Percentiles rank a stretch among this genome's conserved stretches.
These are phyloP conservation scores for Mallotus japonicus DNA, from an alignment of 441 rosid species.

Conservation along the genomic window DNA sequence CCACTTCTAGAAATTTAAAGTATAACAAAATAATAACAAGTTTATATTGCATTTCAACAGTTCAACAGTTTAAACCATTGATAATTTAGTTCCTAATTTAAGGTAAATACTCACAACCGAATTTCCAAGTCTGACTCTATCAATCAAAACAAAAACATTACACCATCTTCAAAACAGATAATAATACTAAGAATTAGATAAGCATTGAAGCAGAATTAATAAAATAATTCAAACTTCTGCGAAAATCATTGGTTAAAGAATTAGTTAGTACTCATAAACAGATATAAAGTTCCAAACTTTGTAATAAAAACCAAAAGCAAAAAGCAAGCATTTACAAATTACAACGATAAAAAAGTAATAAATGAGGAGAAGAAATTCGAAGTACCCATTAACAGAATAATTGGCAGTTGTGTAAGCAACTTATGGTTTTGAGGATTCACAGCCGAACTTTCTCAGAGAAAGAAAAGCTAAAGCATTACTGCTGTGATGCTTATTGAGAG, in stretches of 20 bases:
- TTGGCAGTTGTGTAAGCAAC: slow-evolving; percentile 32
- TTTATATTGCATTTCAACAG: no score
- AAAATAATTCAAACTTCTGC: not conserved
- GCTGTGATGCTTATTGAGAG: slow-evolving; percentile 18
- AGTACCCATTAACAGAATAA: slow-evolving; percentile 49
- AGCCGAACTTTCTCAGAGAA: slow-evolving; percentile 30
- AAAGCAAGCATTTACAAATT: no score
- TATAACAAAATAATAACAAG: no score
- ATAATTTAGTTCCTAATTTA: not conserved
- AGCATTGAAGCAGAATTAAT: not conserved
- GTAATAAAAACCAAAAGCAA: no score
- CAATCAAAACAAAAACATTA: not conserved
- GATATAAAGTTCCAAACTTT: not conserved
- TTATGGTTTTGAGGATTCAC: slow-evolving; percentile 35
- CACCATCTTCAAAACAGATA: not conserved
- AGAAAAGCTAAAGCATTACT: slow-evolving; percentile 19
- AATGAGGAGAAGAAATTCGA: slow-evolving; percentile 5
- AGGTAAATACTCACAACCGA: not conserved
- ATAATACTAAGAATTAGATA: not conserved
- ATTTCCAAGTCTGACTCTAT: not conserved
- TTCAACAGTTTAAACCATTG: not conserved
- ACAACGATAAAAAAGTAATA: not conserved
- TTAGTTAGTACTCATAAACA: not conserved
- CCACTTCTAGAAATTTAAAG: no score
- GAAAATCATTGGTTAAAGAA: not conserved